Base-by-base conservation (phyloP, 2,329 filamentous ascomycete genomes). In the Pseudocercospora macadamiae region DNA sequence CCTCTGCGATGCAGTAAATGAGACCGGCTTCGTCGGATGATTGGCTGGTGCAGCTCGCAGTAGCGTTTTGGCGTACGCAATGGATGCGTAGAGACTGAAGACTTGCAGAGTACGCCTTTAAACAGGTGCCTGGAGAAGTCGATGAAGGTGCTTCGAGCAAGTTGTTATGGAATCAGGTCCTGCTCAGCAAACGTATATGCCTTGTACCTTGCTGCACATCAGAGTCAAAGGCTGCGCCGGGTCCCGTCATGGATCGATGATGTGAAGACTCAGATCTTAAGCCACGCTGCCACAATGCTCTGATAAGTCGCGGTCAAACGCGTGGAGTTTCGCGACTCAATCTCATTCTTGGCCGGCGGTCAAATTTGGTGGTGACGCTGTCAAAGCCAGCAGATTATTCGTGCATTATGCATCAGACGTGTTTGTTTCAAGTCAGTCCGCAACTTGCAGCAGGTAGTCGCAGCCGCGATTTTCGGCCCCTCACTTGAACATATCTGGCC, bases 201-300 rank as follows among this genome's bases (percentile, higher is more conserved):
- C 42, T 55, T 55, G 42, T 32, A 48, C 53, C 14, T 45, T 48
- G 25, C 39, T 32, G n/a, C 10, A 19, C 21, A 12, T 19, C 4
- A 36, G 21, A 16, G 25, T 36, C 54, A 28, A 49, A 47, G 54
- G 45, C 44, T 28, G 44, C 36, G 44, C 42, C 19, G 39, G 53
- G 34, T n/a, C n/a, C n/a, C n/a, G n/a, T n/a, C 42, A 37, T 37
- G 45, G 51, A 21, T 56, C 54, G 23, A 42, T 23, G 26, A 19
- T 19, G 45, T 49, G 45, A 49, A 49, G 45, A 49, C 14, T 49
- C 8, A 6, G 45, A 32, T 30, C 14, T n/a, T n/a, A 19, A 32
- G 26, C 45, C 28, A 32, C 14, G 36, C n/a, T n/a, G 18, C 14
- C 18, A 10, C n/a, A 10, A n/a, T 48, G 25, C 5, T 14, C 10